Conservation (phyloP, 2,329 filamentous ascomycete species). For the Botrytis elliptica region DNA sequence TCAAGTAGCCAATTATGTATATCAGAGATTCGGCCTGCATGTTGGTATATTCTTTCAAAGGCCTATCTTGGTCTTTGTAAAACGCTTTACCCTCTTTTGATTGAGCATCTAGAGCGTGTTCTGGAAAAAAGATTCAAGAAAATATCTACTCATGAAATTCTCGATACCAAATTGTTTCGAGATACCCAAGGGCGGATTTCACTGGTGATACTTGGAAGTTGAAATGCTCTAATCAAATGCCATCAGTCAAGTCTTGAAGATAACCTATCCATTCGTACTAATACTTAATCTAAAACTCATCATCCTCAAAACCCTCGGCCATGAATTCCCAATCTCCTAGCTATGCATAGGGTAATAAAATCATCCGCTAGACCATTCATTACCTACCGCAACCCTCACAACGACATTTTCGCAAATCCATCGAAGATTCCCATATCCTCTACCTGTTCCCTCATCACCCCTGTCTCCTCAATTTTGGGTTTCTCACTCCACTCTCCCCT, state of each 20-base stretch:
- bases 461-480: background rate
- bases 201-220: background rate
- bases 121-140: too few relatives aligned
- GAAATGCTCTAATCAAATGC: background rate
- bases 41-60: background rate
- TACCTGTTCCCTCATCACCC: background rate
- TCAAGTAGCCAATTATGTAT: fast-evolving
- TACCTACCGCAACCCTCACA: background rate
- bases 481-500: slow-evolving; percentile 5
- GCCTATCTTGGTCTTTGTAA: fast-evolving
- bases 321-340: background rate
- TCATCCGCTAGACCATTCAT: too few relatives aligned
- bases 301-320: background rate
- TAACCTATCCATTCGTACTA: background rate
- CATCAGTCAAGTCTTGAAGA: background rate
- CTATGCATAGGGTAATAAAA: background rate
- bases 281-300: background rate
- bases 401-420: slow-evolving; percentile 2
- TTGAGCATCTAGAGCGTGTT: background rate
- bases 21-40: background rate
- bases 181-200: too few relatives aligned
- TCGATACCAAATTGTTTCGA: too few relatives aligned
- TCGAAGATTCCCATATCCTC: background rate
- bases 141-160: too few relatives aligned
- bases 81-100: fast-evolving